Percentiles rank a stretch among this genome's conserved stretches.
Evolutionary conservation across 2,329 filamentous ascomycete species (phyloP).

Genomic region (Xylaria sp.): DNA sequence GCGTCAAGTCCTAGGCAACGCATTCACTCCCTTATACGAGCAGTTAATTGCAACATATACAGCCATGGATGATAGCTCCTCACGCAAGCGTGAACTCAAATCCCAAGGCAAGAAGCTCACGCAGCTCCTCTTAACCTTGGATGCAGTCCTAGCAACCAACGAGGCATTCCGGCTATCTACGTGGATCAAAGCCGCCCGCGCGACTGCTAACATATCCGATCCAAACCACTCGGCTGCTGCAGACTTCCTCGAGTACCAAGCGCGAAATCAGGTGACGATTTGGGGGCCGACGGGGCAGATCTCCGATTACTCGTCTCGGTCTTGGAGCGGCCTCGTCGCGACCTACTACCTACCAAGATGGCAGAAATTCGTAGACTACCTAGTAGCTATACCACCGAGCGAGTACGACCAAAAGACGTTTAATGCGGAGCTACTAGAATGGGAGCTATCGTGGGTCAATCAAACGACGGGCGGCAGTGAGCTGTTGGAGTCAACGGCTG

Average conservation of each 20-base stretch:
- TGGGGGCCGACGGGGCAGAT: constrained; percentile 36
- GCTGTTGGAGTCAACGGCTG: background rate
- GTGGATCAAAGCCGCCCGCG: constrained; percentile 34
- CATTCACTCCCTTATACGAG: constrained; percentile 35
- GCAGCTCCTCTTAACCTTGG: constrained; percentile 28
- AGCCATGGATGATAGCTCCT: background rate
- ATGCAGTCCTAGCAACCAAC: constrained; percentile 33
- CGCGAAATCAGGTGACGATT: constrained; percentile 37
- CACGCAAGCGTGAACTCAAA: constrained; percentile 4
- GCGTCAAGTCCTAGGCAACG: constrained; percentile 36
- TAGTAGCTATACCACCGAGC: constrained; percentile 27
- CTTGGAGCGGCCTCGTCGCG: constrained; percentile 34
- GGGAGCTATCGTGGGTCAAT: constrained; percentile 33
- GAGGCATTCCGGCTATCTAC: constrained; percentile 31
- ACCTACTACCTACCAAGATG: constrained; percentile 36
- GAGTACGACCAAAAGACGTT: constrained; percentile 33
- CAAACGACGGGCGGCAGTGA: constrained; percentile 22
- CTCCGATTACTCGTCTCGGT: constrained; percentile 35
- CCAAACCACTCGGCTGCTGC: constrained; percentile 20
- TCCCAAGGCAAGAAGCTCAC: constrained; percentile 28
- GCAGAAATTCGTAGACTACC: constrained; percentile 36
- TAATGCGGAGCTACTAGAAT: constrained; percentile 25
- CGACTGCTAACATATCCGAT: constrained; percentile 25
- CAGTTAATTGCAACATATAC: constrained; percentile 31
- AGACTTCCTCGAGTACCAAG: constrained; percentile 38